Conservation (phyloP, 1,139 yeast genomes). For the Zygoascus sp. region DNA sequence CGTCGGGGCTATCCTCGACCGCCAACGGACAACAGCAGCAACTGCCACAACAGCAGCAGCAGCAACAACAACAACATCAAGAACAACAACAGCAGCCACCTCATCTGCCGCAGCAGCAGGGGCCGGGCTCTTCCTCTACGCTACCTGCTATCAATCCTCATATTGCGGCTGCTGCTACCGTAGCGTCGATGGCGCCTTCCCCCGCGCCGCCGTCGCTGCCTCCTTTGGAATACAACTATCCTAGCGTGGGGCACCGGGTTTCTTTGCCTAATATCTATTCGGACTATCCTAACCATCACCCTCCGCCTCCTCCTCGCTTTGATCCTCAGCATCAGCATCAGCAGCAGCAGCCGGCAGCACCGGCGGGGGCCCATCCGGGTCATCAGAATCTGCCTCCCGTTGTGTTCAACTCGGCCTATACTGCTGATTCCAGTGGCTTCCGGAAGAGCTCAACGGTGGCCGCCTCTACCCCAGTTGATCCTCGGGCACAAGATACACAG, state of each 20-base stretch:
- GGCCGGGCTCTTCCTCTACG: neutral
- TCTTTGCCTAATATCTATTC: slow-evolving; percentile 31
- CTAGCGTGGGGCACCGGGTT: slow-evolving; percentile 26
- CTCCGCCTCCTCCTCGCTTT: slow-evolving; percentile 9
- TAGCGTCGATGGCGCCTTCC: too few species aligned
- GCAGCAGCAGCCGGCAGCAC: slow-evolving; percentile 11
- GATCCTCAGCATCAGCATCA: slow-evolving; percentile 5
- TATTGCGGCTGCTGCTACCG: neutral
- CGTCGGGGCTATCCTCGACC: neutral
- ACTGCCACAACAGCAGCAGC: too few species aligned
- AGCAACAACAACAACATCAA: neutral
- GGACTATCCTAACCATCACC: slow-evolving; percentile 11
- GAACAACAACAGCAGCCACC: too few species aligned
- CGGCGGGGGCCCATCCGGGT: slow-evolving; percentile 13
- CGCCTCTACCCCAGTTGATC: slow-evolving; percentile 21
- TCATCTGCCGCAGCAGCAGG: too few species aligned
- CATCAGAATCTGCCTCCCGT: slow-evolving; percentile 14
- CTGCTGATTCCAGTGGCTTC: slow-evolving; percentile 31
- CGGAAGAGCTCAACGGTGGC: slow-evolving; percentile 28
- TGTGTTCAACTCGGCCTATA: slow-evolving; percentile 32
- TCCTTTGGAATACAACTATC: slow-evolving; percentile 14
- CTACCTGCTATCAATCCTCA: neutral
- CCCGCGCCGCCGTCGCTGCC: slow-evolving; percentile 7
- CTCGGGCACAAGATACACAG: slow-evolving; percentile 19
- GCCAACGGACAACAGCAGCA: neutral